A percentile compares a stretch with the other conserved stretches of the same genome.
These are phyloP conservation scores for Hylodesmum podocarpum DNA, from an alignment of 306 rosid species.

Conservation along the genomic window DNA sequence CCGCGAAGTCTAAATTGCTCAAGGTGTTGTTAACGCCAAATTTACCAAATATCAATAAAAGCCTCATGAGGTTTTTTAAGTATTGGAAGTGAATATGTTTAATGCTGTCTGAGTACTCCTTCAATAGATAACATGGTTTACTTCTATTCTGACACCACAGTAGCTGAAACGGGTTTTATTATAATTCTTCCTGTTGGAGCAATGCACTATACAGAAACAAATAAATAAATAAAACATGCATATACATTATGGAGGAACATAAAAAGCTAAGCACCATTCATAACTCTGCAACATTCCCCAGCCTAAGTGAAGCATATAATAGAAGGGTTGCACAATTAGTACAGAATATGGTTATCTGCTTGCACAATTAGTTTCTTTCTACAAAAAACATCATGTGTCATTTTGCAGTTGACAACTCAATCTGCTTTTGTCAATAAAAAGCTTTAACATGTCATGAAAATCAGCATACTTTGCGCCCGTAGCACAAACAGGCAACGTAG, in stretches of 20 bases:
- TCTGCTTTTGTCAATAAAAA: conserved; percentile 24
- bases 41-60: no score
- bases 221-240: background rate
- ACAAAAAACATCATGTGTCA: background rate
- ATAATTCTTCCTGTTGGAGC: no score
- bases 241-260: conserved; percentile 4
- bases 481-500: conserved; percentile 79
- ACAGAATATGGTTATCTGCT: conserved; percentile 20
- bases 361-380: conserved; percentile 8
- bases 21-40: no score
- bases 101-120: no score
- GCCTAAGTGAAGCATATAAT: background rate
- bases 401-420: conserved; percentile 14
- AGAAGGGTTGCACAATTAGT: conserved; percentile 19
- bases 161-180: no score
- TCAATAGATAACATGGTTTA: no score
- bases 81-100: no score
- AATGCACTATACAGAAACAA: background rate
- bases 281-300: conserved; percentile 31
- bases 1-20: no score
- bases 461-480: conserved; percentile 90
- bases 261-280: conserved; percentile 13
- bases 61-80: no score
- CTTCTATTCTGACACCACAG: no score
- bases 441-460: conserved; percentile 13